Conservation (phyloP, 2,329 filamentous ascomycete species). For the Rosellinia necatrix region DNA sequence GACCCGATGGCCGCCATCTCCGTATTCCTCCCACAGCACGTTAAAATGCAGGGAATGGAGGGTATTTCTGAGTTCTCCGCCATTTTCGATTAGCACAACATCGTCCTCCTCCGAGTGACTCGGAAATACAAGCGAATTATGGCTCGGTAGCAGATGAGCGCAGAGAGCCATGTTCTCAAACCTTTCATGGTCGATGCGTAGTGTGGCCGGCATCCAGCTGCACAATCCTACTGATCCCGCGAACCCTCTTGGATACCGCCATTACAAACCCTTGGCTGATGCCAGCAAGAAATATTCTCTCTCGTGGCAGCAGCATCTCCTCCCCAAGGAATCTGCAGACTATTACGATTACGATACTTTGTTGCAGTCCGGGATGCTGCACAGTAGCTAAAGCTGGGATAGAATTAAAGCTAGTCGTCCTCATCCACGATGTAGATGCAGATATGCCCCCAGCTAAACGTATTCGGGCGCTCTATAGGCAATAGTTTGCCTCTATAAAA, state of each 20-base stretch:
- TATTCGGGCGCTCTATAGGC: too few species aligned
- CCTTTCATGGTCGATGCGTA: not conserved
- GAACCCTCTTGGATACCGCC: conserved; percentile 9
- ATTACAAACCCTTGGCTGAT: conserved; percentile 43
- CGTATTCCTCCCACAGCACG: conserved; percentile 39
- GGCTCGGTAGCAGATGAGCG: too few species aligned
- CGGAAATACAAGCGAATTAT: too few species aligned
- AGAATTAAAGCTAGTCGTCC: too few species aligned
- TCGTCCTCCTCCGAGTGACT: too few species aligned
- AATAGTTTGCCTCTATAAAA: too few species aligned
- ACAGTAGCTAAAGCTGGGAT: too few species aligned
- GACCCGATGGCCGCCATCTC: conserved; percentile 32
- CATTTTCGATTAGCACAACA: conserved; percentile 37
- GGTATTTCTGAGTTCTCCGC: conserved; percentile 29
- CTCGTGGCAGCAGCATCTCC: conserved; percentile 25
- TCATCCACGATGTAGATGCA: too few species aligned
- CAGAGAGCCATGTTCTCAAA: not conserved
- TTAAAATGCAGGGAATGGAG: conserved; percentile 17
- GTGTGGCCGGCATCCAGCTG: conserved; percentile 39
- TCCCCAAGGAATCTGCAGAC: conserved; percentile 34
- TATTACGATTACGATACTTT: conserved; percentile 30
- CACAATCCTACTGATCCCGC: conserved; percentile 29
- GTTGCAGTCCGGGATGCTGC: conserved; percentile 30
- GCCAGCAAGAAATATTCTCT: conserved; percentile 38
- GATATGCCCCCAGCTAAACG: too few species aligned